phyloP scores from a whole-genome alignment of 768 basidiomycete species.

The Suillus alpinus region DNA sequence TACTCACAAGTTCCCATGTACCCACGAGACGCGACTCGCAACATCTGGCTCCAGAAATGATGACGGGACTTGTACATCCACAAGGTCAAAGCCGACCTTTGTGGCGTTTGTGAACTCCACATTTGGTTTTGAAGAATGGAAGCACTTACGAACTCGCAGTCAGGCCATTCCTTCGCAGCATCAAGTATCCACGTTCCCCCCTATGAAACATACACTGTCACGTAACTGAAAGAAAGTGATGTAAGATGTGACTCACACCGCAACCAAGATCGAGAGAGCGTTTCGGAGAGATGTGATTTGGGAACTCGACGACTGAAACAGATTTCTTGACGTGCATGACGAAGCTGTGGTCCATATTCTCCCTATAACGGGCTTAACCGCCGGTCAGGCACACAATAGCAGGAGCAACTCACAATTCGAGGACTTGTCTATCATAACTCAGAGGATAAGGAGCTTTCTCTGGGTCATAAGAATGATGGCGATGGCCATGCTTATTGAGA shows the following conservation, averaged over 20 bases:
- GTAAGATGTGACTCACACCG: conserved; percentile 47
- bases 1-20: conserved; percentile 75
- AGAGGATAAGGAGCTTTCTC: conserved; percentile 82
- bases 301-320: conserved; percentile 59
- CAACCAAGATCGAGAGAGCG: conserved; percentile 70
- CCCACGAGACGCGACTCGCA: conserved; percentile 63
- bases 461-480: conserved; percentile 64
- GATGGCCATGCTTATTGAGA: conserved; percentile 55
- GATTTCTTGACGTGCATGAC: conserved; percentile 46
- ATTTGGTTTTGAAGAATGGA: not conserved
- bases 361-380: conserved; percentile 32
- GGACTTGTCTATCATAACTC: conserved; percentile 62
- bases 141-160: conserved; percentile 56
- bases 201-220: conserved; percentile 29
- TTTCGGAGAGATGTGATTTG: conserved; percentile 42
- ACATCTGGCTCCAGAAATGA: conserved; percentile 48
- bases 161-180: conserved; percentile 68
- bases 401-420: conserved; percentile 57
- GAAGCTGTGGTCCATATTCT: conserved; percentile 53
- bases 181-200: conserved; percentile 71
- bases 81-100: conserved; percentile 78
- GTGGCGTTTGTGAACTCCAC: not conserved
- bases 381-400: conserved; percentile 1
- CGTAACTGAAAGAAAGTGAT: conserved; percentile 7
- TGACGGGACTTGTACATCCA: conserved; percentile 67